Evolutionary conservation across 305 asterid genomes (phyloP).

Genomic region (Solanum hybrid): DNA sequence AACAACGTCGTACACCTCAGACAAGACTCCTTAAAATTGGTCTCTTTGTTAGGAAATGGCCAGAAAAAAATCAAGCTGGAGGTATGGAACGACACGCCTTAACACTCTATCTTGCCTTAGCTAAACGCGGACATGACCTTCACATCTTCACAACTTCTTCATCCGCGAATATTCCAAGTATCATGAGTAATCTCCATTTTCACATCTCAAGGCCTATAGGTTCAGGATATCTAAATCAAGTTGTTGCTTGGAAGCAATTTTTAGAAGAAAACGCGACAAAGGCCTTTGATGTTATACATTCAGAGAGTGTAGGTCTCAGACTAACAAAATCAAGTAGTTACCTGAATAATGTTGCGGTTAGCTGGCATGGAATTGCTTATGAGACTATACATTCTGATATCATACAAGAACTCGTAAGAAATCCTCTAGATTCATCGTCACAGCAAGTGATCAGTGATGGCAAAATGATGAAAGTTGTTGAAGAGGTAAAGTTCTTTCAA

Average conservation of each 20-base stretch:
- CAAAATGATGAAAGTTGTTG: conserved; percentile 43
- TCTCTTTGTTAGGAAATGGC: conserved; percentile 73
- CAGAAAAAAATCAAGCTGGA: conserved; percentile 39
- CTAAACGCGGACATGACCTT: conserved; percentile 56
- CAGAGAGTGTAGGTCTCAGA: conserved; percentile 66
- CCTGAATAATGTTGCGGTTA: conserved; percentile 43
- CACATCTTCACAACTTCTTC: conserved; percentile 50
- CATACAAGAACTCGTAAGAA: conserved; percentile 46
- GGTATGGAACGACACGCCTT: conserved; percentile 72
- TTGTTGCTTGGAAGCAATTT: conserved; percentile 50
- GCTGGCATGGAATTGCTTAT: conserved; percentile 77
- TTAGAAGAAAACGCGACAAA: conserved; percentile 29
- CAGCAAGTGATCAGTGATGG: conserved; percentile 11
- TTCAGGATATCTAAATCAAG: conserved; percentile 58
- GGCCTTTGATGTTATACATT: conserved; percentile 58
- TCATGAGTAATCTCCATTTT: conserved; percentile 22
- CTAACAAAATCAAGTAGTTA: conserved; percentile 39
- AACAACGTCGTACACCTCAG: conserved; percentile 15
- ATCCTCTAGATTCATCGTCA: conserved; percentile 12
- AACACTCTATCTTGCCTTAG: conserved; percentile 55
- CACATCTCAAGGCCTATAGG: conserved; percentile 49
- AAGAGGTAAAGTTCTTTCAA: conserved; percentile 52
- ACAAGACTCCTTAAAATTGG: conserved; percentile 41
- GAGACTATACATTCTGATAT: conserved; percentile 47
- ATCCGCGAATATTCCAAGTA: background rate